Evolutionary conservation across 2,329 filamentous ascomycete genomes (phyloP).

Genomic region (Didymella pomorum): DNA sequence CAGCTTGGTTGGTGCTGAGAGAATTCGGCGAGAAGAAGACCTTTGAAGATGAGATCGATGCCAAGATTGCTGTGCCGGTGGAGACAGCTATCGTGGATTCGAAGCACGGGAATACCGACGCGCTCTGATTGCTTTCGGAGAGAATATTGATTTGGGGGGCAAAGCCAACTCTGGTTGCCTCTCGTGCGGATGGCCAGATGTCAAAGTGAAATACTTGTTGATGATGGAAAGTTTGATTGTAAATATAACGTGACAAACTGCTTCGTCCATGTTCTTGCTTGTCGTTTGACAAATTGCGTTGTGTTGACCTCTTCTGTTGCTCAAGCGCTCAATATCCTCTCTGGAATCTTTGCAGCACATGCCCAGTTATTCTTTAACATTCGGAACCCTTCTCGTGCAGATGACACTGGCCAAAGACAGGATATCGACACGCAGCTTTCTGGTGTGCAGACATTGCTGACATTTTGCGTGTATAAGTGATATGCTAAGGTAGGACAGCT

Average conservation of each 20-base stretch:
- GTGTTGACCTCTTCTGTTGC: too few species aligned
- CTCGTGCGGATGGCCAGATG: neutral
- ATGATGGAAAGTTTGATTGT: too few species aligned
- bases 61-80: neutral
- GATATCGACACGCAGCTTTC: too few species aligned
- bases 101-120: neutral
- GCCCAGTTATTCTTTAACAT: too few species aligned
- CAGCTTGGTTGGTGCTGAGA: slow-evolving; percentile 72
- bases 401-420: too few species aligned
- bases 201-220: neutral
- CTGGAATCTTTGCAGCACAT: too few species aligned
- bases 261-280: too few species aligned
- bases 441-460: neutral
- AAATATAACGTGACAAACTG: too few species aligned
- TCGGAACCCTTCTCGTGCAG: too few species aligned
- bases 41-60: slow-evolving; percentile 13
- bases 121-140: neutral
- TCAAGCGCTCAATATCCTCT: too few species aligned
- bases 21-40: slow-evolving; percentile 57
- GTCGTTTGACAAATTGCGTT: too few species aligned
- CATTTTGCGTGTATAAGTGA: neutral
- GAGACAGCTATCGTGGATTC: neutral
- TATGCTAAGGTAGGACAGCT: slow-evolving; percentile 27
- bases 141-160: neutral
- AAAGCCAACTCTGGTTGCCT: neutral